Conservation (phyloP, 306 rosid genomes). For the Neltuma alba region DNA sequence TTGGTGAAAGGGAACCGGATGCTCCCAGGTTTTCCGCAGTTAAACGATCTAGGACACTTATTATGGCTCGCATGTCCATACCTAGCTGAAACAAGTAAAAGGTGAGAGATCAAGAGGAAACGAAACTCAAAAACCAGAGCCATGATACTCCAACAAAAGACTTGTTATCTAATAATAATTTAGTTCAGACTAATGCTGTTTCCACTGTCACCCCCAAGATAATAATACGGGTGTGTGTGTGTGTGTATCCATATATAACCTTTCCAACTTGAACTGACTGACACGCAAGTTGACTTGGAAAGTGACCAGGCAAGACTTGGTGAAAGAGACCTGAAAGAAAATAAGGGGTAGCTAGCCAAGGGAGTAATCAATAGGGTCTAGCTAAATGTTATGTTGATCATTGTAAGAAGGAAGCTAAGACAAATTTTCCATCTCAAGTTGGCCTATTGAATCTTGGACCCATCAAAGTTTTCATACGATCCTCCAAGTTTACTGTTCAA, state of each 20-base stretch:
- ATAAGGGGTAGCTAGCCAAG: not conserved
- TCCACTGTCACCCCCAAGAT: not conserved
- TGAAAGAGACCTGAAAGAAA: not conserved
- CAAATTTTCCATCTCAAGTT: constrained; percentile 1
- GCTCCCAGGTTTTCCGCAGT: constrained; percentile 26
- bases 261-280: not conserved
- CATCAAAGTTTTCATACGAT: not conserved
- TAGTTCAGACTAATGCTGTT: not conserved
- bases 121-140: not conserved
- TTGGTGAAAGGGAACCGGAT: constrained; percentile 13
- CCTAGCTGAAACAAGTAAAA: not conserved
- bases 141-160: not conserved
- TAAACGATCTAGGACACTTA: not conserved
- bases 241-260: not conserved
- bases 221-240: no score
- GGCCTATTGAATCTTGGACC: not conserved
- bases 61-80: not conserved
- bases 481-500: not conserved
- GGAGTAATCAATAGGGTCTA: not conserved
- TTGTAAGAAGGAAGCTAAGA: not conserved
- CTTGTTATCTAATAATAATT: not conserved
- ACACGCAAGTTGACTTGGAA: not conserved
- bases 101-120: constrained; percentile 1
- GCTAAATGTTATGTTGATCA: not conserved
- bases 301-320: not conserved